Percentiles rank a stretch among this genome's conserved stretches.
Conservation (phyloP, 495 filamentous ascomycete species). For the Niebla homalea region DNA sequence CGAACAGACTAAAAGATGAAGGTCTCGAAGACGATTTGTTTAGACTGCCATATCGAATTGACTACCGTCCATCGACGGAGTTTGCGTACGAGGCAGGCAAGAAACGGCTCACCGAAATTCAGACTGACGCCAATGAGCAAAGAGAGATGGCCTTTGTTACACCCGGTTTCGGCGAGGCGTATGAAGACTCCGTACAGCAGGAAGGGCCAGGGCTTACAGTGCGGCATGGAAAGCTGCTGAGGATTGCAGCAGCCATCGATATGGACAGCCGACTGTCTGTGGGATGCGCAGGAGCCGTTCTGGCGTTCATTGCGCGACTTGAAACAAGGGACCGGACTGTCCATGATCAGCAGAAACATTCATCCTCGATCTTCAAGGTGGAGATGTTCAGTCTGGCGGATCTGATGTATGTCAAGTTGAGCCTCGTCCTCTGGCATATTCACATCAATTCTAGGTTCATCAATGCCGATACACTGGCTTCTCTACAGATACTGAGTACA, state of each 20-base stretch:
- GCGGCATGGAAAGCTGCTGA: constrained; percentile 53
- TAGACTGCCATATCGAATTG: constrained; percentile 53
- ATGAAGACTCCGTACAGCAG: constrained; percentile 30
- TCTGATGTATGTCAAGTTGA: constrained; percentile 45
- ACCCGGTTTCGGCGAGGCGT: constrained; percentile 39
- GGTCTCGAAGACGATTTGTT: constrained; percentile 22
- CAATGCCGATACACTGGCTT: constrained; percentile 62
- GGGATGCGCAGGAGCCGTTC: constrained; percentile 75
- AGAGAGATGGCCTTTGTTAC: constrained; percentile 39
- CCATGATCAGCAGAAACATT: constrained; percentile 37
- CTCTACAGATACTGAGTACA: constrained; percentile 74
- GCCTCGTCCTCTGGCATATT: not conserved
- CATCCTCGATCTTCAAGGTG: constrained; percentile 40
- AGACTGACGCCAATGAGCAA: constrained; percentile 30
- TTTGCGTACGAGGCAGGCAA: constrained; percentile 62
- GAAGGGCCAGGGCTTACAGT: constrained; percentile 37
- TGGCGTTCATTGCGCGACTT: constrained; percentile 64
- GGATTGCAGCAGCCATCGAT: constrained; percentile 61
- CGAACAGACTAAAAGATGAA: not conserved
- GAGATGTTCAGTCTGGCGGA: constrained; percentile 68
- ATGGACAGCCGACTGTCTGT: constrained; percentile 61
- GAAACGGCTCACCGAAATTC: constrained; percentile 48
- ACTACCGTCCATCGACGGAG: constrained; percentile 60
- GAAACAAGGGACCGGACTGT: constrained; percentile 39
- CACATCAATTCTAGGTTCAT: constrained; percentile 44